Conservation (phyloP, 768 basidiomycete genomes). For the Mycena rebaudengoi region DNA sequence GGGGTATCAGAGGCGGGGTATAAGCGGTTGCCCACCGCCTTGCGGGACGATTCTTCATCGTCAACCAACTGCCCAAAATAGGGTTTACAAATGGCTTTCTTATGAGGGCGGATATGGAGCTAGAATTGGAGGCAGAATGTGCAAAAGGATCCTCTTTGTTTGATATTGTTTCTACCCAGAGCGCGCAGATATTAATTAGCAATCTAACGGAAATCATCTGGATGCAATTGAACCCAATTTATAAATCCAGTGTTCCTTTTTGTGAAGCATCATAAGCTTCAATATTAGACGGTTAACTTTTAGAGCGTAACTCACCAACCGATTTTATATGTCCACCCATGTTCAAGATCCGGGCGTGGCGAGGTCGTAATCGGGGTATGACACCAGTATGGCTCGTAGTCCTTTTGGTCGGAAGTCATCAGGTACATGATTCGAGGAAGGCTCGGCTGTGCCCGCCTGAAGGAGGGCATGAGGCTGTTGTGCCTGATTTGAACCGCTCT, state of each 20-base stretch:
- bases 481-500: neutral
- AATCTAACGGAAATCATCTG: conserved; percentile 7
- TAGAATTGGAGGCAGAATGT: too few relatives aligned
- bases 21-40: too few relatives aligned
- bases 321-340: conserved; percentile 10
- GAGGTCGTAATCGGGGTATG: neutral
- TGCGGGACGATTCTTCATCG: too few relatives aligned
- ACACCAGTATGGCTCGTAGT: conserved; percentile 17
- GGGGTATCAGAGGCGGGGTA: too few relatives aligned
- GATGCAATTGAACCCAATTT: neutral
- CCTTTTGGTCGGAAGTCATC: neutral
- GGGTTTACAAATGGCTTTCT: too few relatives aligned
- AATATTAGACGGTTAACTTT: neutral
- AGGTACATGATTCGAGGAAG: conserved; percentile 15
- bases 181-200: too few relatives aligned
- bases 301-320: conserved; percentile 12
- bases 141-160: too few relatives aligned
- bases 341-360: conserved; percentile 3
- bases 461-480: neutral
- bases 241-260: conserved; percentile 1
- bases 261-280: too few relatives aligned
- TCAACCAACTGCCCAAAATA: too few relatives aligned
- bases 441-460: too few relatives aligned
- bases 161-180: too few relatives aligned
- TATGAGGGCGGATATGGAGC: too few relatives aligned